A percentile compares a stretch with the other conserved stretches of the same genome.
phyloP scores from a whole-genome alignment of 805 yeast genomes.

The Wickerhamiella cacticola region DNA sequence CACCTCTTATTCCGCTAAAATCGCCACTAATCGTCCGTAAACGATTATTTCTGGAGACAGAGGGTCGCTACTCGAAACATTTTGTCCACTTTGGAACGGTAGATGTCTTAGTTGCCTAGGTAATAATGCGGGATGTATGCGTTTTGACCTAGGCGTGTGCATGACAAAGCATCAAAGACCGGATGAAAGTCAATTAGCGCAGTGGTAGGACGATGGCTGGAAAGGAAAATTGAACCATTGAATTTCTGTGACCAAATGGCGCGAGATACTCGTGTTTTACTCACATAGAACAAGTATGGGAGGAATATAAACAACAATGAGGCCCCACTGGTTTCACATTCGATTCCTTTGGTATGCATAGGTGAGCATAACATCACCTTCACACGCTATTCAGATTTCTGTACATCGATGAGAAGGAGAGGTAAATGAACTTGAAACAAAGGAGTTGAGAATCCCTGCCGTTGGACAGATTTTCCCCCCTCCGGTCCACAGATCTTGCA shows the following conservation, averaged over 20 bases:
- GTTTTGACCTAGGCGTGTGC: neutral
- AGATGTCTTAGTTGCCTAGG: neutral
- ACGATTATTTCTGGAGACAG: no score
- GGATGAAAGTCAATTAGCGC: neutral
- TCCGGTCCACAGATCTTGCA: neutral
- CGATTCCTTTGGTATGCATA: neutral
- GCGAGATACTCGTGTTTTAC: neutral
- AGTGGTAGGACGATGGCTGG: slow-evolving; percentile 4
- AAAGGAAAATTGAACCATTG: neutral
- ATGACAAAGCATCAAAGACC: neutral
- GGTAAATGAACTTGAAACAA: neutral
- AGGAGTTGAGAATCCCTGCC: neutral
- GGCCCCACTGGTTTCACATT: neutral
- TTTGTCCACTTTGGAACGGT: neutral
- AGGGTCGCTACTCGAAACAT: neutral
- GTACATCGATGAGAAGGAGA: neutral
- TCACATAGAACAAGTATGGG: neutral
- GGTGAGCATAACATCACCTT: neutral
- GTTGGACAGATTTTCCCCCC: neutral
- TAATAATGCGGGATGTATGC: neutral
- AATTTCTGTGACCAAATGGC: neutral
- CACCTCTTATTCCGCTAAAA: no score
- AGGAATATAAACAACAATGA: neutral
- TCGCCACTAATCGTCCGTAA: no score
- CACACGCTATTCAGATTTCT: neutral